Percentiles rank a stretch among this genome's conserved stretches.
Evolutionary conservation across 2,329 filamentous ascomycete species (phyloP).

Genomic region (Beauveria bassiana): DNA sequence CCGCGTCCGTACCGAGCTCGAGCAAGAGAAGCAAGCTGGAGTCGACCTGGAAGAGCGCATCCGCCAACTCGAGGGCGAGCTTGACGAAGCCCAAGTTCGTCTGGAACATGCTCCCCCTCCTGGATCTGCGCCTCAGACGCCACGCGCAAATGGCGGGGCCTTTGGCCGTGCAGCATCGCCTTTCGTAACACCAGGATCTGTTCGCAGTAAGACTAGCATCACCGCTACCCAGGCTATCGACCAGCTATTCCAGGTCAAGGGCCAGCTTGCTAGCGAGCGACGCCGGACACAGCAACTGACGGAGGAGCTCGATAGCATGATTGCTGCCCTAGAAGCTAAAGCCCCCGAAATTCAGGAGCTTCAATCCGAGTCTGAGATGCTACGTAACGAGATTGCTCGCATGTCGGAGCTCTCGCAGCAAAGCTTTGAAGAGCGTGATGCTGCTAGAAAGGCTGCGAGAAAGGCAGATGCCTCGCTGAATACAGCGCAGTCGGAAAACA

Average conservation of each 20-base stretch:
- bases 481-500: constrained; percentile 57
- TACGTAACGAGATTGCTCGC: constrained; percentile 73
- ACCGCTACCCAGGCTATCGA: constrained; percentile 57
- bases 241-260: constrained; percentile 60
- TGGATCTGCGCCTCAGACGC: constrained; percentile 52
- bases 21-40: constrained; percentile 42
- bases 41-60: constrained; percentile 39
- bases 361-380: constrained; percentile 68
- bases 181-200: constrained; percentile 53
- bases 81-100: constrained; percentile 45
- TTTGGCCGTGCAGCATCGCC: constrained; percentile 49
- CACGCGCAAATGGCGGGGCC: constrained; percentile 49
- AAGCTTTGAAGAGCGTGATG: constrained; percentile 71
- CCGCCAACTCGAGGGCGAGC: constrained; percentile 43
- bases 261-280: constrained; percentile 65
- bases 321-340: constrained; percentile 75
- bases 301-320: constrained; percentile 75
- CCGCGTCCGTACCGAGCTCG: constrained; percentile 48
- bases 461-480: constrained; percentile 69
- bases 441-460: constrained; percentile 67
- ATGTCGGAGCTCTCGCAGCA: constrained; percentile 81
- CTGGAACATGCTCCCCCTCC: constrained; percentile 34
- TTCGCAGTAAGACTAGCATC: constrained; percentile 46
- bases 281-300: constrained; percentile 67
- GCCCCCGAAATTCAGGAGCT: constrained; percentile 84